phyloP scores from a whole-genome alignment of 495 filamentous ascomycete genomes.

The Podospora didyma region DNA sequence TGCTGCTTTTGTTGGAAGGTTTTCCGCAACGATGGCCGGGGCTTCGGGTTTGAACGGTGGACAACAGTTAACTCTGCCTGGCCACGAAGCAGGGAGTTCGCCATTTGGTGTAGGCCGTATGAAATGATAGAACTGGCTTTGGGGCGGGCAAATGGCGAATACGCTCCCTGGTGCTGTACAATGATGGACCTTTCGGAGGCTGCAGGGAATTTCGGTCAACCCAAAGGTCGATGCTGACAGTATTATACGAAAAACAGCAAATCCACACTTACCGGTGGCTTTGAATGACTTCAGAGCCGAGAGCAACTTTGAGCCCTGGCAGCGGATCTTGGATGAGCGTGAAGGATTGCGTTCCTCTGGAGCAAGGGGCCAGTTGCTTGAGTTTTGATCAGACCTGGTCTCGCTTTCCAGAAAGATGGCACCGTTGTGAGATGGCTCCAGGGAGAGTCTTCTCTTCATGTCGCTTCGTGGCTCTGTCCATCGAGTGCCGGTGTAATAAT shows the following conservation, averaged over 20 bases:
- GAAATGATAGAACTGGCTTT: constrained; percentile 21
- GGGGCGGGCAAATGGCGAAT: background rate
- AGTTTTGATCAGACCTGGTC: background rate
- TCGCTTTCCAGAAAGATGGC: constrained; percentile 6
- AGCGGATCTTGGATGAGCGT: constrained; percentile 32
- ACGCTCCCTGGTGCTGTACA: background rate
- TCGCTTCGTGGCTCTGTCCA: constrained; percentile 17
- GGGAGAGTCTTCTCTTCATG: constrained; percentile 23
- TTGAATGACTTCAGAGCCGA: constrained; percentile 44
- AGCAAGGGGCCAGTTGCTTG: constrained; percentile 2
- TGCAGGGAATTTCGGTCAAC: constrained; percentile 10
- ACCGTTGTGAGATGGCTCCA: constrained; percentile 11
- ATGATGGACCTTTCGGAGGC: constrained; percentile 21
- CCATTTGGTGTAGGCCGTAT: constrained; percentile 34
- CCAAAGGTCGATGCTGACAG: background rate
- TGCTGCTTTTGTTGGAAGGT: constrained; percentile 13
- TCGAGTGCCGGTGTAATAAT: constrained; percentile 9
- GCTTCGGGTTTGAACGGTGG: constrained; percentile 37
- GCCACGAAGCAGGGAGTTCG: constrained; percentile 36
- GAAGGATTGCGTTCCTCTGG: background rate
- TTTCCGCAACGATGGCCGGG: constrained; percentile 24
- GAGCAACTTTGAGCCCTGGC: constrained; percentile 39
- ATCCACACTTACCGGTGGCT: constrained; percentile 34
- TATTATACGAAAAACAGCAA: background rate
- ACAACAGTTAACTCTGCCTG: constrained; percentile 44